Percentiles rank a stretch among this genome's conserved stretches.
These are phyloP conservation scores for Flagelloscypha sp. DNA, from an alignment of 768 basidiomycete species.

Conservation along the genomic window DNA sequence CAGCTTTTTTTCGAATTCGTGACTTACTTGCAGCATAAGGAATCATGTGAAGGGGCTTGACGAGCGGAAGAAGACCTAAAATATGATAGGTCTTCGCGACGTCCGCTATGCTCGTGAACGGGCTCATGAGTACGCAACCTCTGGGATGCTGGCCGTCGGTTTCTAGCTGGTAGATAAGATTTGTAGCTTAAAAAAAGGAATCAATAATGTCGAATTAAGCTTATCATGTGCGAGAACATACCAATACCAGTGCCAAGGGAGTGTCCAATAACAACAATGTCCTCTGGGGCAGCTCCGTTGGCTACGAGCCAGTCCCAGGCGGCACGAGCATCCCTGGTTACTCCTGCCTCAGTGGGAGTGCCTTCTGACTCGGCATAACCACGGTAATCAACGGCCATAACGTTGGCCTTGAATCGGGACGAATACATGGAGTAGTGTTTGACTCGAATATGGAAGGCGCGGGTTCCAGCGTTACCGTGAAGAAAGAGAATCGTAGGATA, in stretches of 20 bases:
- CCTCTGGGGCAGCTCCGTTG: slow-evolving; percentile 46
- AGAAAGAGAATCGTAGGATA: slow-evolving; percentile 83
- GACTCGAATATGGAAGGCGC: slow-evolving; percentile 62
- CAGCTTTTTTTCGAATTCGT: not conserved
- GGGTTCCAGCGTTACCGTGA: slow-evolving; percentile 84
- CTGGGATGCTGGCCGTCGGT: slow-evolving; percentile 31
- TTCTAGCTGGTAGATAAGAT: slow-evolving; percentile 40
- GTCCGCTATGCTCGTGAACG: slow-evolving; percentile 25
- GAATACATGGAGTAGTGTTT: slow-evolving; percentile 59
- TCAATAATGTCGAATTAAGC: too few species aligned
- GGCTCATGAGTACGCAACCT: slow-evolving; percentile 36
- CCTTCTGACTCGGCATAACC: slow-evolving; percentile 88
- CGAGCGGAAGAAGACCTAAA: slow-evolving; percentile 36
- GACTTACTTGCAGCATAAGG: slow-evolving; percentile 58
- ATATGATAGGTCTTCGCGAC: slow-evolving; percentile 35
- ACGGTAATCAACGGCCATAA: slow-evolving; percentile 84
- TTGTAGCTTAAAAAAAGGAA: too few species aligned
- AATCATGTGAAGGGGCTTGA: slow-evolving; percentile 40
- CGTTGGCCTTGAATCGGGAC: slow-evolving; percentile 60
- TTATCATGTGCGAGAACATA: slow-evolving; percentile 39
- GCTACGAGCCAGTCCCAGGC: slow-evolving; percentile 73
- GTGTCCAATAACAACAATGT: slow-evolving; percentile 75
- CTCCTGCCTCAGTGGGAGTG: slow-evolving; percentile 64
- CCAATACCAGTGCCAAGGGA: slow-evolving; percentile 84
- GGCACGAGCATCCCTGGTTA: slow-evolving; percentile 63